Evolutionary conservation across 1,284 basidiomycete species (phyloP).

Genomic region (Apiotrichum sp.): DNA sequence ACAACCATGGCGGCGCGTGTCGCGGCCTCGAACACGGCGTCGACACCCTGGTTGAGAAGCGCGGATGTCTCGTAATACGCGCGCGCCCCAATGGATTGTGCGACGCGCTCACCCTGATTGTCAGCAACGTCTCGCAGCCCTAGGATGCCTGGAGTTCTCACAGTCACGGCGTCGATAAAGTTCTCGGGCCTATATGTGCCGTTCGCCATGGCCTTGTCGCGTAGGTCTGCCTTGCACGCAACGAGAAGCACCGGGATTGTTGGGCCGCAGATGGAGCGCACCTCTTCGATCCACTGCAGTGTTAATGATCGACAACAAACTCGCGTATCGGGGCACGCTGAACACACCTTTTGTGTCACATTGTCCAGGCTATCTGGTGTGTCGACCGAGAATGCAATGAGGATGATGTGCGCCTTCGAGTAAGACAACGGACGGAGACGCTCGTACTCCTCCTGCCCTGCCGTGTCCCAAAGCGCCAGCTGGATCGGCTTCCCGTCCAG

Average conservation of each 20-base stretch:
- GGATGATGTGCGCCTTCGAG: slow-evolving; percentile 95
- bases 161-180: slow-evolving; percentile 38
- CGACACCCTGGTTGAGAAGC: slow-evolving; percentile 84
- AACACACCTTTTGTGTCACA: slow-evolving; percentile 75
- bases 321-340: too few species aligned
- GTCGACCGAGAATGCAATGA: slow-evolving; percentile 94
- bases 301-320: too few species aligned
- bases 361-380: slow-evolving; percentile 96
- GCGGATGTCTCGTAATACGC: slow-evolving; percentile 92
- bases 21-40: slow-evolving; percentile 90
- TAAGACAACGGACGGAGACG: slow-evolving; percentile 91
- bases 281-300: slow-evolving; percentile 90
- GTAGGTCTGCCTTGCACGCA: slow-evolving; percentile 49
- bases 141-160: neutral
- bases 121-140: neutral
- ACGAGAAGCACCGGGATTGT: slow-evolving; percentile 53
- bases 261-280: slow-evolving; percentile 77
- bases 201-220: slow-evolving; percentile 50
- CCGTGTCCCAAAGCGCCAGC: slow-evolving; percentile 57
- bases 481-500: slow-evolving; percentile 88
- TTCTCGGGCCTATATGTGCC: slow-evolving; percentile 41
- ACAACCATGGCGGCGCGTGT: slow-evolving; percentile 91
- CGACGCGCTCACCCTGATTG: slow-evolving; percentile 64
- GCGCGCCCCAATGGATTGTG: slow-evolving; percentile 72
- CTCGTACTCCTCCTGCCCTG: slow-evolving; percentile 97